Percentiles rank a stretch among this genome's conserved stretches.
These are phyloP conservation scores for Solanum chacoense DNA, from an alignment of 305 asterid genomes.

Conservation along the genomic window DNA sequence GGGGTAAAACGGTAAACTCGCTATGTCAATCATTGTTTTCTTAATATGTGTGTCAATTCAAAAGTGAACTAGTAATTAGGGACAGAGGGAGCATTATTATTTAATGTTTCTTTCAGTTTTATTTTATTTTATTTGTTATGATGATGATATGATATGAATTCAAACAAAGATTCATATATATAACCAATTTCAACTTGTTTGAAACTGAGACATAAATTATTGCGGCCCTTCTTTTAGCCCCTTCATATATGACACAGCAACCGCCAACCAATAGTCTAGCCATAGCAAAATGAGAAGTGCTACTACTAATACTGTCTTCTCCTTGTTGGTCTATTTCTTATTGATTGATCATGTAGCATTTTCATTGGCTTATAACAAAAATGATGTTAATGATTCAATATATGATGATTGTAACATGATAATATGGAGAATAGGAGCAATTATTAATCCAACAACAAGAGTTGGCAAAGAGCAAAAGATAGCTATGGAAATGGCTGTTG, in stretches of 20 bases:
- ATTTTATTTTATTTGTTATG: neutral
- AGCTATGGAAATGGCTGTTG: slow-evolving; percentile 38
- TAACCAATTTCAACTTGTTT: neutral
- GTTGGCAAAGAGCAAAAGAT: slow-evolving; percentile 45
- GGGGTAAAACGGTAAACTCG: too few relatives aligned
- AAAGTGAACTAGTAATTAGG: too few relatives aligned
- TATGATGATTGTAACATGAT: neutral
- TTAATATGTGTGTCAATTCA: too few relatives aligned
- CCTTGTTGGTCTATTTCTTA: neutral
- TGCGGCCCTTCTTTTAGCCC: neutral
- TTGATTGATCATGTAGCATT: neutral
- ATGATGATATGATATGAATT: neutral
- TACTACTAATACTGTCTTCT: neutral
- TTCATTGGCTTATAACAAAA: neutral
- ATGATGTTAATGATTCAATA: neutral
- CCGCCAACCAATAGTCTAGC: neutral
- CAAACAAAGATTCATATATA: neutral
- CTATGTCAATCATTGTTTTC: too few relatives aligned
- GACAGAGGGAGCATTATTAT: too few relatives aligned
- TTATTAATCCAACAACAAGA: slow-evolving; percentile 27
- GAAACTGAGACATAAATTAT: neutral
- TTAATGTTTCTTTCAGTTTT: neutral
- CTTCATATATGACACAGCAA: neutral
- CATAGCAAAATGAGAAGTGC: neutral
- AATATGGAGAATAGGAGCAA: slow-evolving; percentile 17